Evolutionary conservation across 2,329 filamentous ascomycete genomes (phyloP).

Genomic region (Acrocalymma vagum): DNA sequence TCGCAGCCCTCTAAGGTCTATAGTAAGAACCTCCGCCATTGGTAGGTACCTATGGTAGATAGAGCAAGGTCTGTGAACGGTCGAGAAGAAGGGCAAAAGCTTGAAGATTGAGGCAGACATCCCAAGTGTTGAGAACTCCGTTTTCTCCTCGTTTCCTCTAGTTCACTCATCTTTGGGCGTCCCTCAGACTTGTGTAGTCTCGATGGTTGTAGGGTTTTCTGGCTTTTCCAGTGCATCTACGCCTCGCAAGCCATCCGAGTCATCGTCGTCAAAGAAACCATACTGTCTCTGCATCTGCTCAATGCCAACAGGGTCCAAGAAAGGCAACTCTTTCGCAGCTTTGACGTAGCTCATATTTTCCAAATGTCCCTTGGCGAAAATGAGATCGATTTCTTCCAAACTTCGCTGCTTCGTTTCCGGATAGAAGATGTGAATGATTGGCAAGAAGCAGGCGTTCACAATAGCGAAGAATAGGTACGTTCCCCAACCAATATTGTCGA

Average conservation of each 20-base stretch:
- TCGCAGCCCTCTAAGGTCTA: too few relatives aligned
- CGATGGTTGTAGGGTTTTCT: constrained; percentile 1
- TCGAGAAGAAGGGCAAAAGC: too few relatives aligned
- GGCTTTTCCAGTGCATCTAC: constrained; percentile 2
- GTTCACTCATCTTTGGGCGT: too few relatives aligned
- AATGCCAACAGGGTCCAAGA: constrained; percentile 61
- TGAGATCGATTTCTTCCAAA: constrained; percentile 60
- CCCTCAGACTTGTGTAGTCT: constrained; percentile 5
- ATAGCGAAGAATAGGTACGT: constrained; percentile 58
- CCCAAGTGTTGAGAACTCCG: too few relatives aligned
- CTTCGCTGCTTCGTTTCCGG: constrained; percentile 60
- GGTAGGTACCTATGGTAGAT: too few relatives aligned
- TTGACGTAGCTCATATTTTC: constrained; percentile 69
- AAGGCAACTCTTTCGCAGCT: constrained; percentile 65
- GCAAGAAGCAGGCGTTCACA: constrained; percentile 60
- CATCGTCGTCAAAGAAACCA: constrained; percentile 39
- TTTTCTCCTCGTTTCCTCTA: too few relatives aligned
- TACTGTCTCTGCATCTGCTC: constrained; percentile 56
- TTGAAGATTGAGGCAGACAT: too few relatives aligned
- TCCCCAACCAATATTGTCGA: constrained; percentile 42
- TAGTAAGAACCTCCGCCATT: too few relatives aligned
- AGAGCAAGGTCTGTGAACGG: too few relatives aligned
- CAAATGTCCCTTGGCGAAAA: constrained; percentile 51
- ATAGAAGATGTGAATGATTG: constrained; percentile 62
- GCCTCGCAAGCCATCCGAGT: constrained; percentile 14